phyloP scores from a whole-genome alignment of 345 rosid genomes.

The Dimocarpus longan region DNA sequence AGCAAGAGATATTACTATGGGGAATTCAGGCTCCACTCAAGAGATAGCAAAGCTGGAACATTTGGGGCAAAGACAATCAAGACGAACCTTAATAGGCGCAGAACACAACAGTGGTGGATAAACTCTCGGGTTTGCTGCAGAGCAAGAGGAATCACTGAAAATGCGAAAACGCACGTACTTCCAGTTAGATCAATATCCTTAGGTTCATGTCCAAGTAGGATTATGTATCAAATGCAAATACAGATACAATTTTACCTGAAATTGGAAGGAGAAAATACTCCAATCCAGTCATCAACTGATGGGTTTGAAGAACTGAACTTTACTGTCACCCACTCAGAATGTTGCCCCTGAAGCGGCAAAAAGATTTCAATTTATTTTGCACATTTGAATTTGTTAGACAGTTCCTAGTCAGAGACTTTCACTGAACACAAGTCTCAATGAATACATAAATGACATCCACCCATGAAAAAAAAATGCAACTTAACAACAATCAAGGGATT shows the following conservation, averaged over 20 bases:
- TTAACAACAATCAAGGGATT: not conserved
- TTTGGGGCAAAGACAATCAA: not conserved
- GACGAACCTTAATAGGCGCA: slow-evolving; percentile 70
- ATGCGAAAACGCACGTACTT: slow-evolving; percentile 6
- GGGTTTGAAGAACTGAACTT: slow-evolving; percentile 52
- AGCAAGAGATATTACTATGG: not conserved
- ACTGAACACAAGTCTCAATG: not conserved
- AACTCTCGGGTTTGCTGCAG: slow-evolving; percentile 42
- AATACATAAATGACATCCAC: not conserved
- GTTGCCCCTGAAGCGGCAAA: slow-evolving; percentile 48
- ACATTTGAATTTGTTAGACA: not conserved
- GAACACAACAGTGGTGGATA: slow-evolving; percentile 56
- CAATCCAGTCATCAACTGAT: slow-evolving; percentile 74
- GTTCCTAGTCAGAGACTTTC: not conserved
- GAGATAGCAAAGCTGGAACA: not conserved
- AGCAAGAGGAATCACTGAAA: slow-evolving; percentile 61
- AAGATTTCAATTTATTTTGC: not conserved
- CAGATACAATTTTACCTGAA: slow-evolving; percentile 47
- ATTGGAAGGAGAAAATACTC: slow-evolving; percentile 76
- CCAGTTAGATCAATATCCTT: slow-evolving; percentile 6
- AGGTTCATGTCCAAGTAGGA: not conserved
- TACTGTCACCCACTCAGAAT: slow-evolving; percentile 54
- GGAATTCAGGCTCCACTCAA: slow-evolving; percentile 4
- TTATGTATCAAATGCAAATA: not conserved
- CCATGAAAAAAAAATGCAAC: not conserved